These are phyloP conservation scores for Botrytis byssoidea DNA, from an alignment of 2,329 filamentous ascomycete species.

Conservation along the genomic window DNA sequence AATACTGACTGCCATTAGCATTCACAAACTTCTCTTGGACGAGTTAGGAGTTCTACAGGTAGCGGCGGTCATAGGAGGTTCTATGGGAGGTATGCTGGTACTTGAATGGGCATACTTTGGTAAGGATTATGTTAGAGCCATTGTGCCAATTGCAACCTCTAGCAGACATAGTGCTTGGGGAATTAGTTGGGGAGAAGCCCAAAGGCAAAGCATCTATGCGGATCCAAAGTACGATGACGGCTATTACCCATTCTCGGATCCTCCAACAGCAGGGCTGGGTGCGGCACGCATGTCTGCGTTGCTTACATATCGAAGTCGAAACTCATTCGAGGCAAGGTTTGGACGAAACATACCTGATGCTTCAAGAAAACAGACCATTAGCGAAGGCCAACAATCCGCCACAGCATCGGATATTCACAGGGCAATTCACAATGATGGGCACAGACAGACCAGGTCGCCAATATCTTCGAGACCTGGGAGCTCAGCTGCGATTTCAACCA, in stretches of 20 bases:
- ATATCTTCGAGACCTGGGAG: conserved; percentile 47
- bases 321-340: conserved; percentile 95
- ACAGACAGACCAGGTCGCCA: conserved; percentile 57
- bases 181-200: conserved; percentile 87
- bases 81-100: conserved; percentile 88
- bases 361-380: conserved; percentile 78
- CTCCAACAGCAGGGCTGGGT: conserved; percentile 80
- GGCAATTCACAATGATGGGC: conserved; percentile 80
- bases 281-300: conserved; percentile 96
- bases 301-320: conserved; percentile 90
- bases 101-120: conserved; percentile 91
- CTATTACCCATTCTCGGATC: conserved; percentile 86
- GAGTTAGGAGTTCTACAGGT: conserved; percentile 77
- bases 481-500: conserved; percentile 27
- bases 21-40: conserved; percentile 78
- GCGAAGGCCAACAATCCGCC: conserved; percentile 58
- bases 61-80: conserved; percentile 77
- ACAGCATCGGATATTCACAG: conserved; percentile 66
- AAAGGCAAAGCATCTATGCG: conserved; percentile 91
- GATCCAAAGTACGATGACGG: conserved; percentile 98
- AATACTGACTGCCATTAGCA: conserved; percentile 45
- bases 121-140: conserved; percentile 74
- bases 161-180: conserved; percentile 85
- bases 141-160: conserved; percentile 83
- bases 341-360: conserved; percentile 89